Evolutionary conservation across 306 rosid species (phyloP).

Genomic region (Luffa aegyptiaca): DNA sequence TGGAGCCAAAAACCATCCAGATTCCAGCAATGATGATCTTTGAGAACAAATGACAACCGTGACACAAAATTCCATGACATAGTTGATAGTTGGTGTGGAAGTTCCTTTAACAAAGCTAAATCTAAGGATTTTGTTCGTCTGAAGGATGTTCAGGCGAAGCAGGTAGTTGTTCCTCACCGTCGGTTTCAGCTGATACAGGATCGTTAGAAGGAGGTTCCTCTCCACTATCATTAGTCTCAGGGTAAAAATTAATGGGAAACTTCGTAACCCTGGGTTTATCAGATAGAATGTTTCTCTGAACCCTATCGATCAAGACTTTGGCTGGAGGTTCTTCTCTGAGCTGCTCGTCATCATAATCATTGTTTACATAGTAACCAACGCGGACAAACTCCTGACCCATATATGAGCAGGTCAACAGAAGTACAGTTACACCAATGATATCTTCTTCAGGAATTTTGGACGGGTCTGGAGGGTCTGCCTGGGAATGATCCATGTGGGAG

Average conservation of each 20-base stretch:
- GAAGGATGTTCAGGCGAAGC: constrained; percentile 24
- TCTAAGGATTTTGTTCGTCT: constrained; percentile 27
- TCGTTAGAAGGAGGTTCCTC: constrained; percentile 23
- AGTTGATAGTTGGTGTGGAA: neutral
- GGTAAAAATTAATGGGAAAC: constrained; percentile 61
- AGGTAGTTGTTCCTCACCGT: constrained; percentile 22
- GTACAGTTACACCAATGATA: constrained; percentile 82
- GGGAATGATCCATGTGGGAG: constrained; percentile 14
- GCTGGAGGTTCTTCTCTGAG: constrained; percentile 87
- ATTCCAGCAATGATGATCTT: neutral
- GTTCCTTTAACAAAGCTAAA: neutral
- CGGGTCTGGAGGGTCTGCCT: constrained; percentile 93
- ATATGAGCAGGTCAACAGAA: constrained; percentile 77
- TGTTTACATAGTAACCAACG: constrained; percentile 91
- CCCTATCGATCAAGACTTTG: constrained; percentile 57
- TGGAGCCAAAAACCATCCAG: neutral
- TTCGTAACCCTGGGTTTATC: constrained; percentile 93
- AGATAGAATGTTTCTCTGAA: constrained; percentile 83
- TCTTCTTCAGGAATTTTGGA: constrained; percentile 92
- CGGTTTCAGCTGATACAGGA: constrained; percentile 15
- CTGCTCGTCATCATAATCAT: constrained; percentile 86
- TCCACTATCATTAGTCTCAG: constrained; percentile 20
- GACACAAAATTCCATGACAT: neutral
- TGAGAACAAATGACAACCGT: neutral
- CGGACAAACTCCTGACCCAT: constrained; percentile 78